Evolutionary conservation across 2,329 filamentous ascomycete genomes (phyloP).

Genomic region (Ophiobolus disseminans): DNA sequence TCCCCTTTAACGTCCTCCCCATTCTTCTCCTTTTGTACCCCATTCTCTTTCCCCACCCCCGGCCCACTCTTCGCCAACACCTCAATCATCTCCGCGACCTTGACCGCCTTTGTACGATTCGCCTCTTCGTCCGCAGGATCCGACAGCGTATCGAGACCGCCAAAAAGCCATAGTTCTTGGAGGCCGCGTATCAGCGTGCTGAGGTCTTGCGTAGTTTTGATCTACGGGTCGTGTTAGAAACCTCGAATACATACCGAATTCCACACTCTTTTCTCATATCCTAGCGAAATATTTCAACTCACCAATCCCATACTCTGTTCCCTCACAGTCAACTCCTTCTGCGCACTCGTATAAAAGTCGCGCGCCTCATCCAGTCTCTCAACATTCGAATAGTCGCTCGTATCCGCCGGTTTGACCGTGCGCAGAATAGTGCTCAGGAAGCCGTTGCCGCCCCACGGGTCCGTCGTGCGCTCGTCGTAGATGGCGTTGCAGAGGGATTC

Average conservation of each 20-base stretch:
- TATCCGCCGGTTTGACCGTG: slow-evolving; percentile 59
- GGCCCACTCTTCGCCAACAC: slow-evolving; percentile 24
- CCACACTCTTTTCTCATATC: background rate
- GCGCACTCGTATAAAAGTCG: slow-evolving; percentile 63
- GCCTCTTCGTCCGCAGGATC: slow-evolving; percentile 36
- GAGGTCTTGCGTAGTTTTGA: slow-evolving; percentile 68
- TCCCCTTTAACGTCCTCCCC: too few relatives aligned
- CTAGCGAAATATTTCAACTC: slow-evolving; percentile 18
- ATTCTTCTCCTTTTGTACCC: background rate
- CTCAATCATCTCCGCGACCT: slow-evolving; percentile 34
- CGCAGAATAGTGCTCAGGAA: slow-evolving; percentile 63
- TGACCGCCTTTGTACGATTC: slow-evolving; percentile 23
- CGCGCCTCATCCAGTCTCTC: slow-evolving; percentile 40
- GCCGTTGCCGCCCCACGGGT: slow-evolving; percentile 31
- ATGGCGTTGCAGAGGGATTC: slow-evolving; percentile 50
- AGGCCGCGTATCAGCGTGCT: slow-evolving; percentile 66
- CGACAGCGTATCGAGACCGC: slow-evolving; percentile 64
- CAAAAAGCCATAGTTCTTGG: slow-evolving; percentile 73
- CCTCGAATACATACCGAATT: background rate
- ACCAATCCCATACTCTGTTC: slow-evolving; percentile 67
- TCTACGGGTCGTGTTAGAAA: slow-evolving; percentile 41
- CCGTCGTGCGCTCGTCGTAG: slow-evolving; percentile 54
- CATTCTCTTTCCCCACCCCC: slow-evolving; percentile 4
- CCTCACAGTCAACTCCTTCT: slow-evolving; percentile 64
- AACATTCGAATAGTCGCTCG: slow-evolving; percentile 18